Evolutionary conservation across 306 rosid species (phyloP).

Genomic region (Cicer yamashitae): DNA sequence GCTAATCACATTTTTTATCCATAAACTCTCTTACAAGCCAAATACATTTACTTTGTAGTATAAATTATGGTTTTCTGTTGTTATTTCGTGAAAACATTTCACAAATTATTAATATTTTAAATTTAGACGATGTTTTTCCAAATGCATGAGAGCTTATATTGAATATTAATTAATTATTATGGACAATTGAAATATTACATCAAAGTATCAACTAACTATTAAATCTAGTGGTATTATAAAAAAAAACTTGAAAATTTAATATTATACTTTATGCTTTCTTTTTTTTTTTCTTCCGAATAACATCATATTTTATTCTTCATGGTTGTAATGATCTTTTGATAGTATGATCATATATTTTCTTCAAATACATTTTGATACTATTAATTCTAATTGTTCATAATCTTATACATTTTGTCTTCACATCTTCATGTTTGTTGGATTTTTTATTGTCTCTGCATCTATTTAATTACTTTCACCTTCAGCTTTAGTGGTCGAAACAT

Average conservation of each 20-base stretch:
- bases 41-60: neutral
- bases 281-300: too few species aligned
- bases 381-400: neutral
- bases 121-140: neutral
- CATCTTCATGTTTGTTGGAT: neutral
- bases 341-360: neutral
- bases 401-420: neutral
- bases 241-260: too few species aligned
- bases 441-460: conserved; percentile 36
- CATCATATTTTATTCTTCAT: neutral
- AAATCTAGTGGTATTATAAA: too few species aligned
- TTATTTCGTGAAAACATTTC: neutral
- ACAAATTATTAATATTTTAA: neutral
- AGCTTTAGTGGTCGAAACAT: conserved; percentile 38
- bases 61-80: neutral
- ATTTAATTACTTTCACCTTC: conserved; percentile 39
- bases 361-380: neutral
- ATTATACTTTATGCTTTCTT: too few species aligned
- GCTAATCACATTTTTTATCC: neutral
- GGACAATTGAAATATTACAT: too few species aligned
- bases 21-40: neutral
- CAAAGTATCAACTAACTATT: too few species aligned
- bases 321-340: neutral
- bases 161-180: too few species aligned
- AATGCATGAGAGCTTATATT: neutral